Evolutionary conservation across 2,329 filamentous ascomycete species (phyloP), one percentile per base, ranked within the genome.

Genomic region (Juglanconis sp.): DNA sequence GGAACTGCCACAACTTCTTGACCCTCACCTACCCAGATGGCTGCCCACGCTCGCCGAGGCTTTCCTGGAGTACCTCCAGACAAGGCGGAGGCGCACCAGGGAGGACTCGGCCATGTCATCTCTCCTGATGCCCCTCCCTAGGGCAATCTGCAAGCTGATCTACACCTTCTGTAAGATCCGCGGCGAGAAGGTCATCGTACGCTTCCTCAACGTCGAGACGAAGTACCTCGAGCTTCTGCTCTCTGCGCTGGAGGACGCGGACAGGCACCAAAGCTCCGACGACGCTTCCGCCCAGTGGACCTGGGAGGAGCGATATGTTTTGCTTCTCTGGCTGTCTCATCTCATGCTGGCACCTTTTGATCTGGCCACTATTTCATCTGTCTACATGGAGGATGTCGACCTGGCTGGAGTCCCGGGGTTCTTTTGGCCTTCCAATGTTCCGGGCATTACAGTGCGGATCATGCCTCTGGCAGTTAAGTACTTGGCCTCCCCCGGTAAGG

Each of bases 151-250:
- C 72, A 85, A 83, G 63, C 79, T 98, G 2, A 74, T 99, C 40
- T 98, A 98, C 71, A 89, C 88, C 0, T 89, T 99, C 63, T 97
- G 92, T 81, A 99, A 99, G 75, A 89, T 98, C 54, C 86, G 95
- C 56, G 94, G 95, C 31, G 88, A 95, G 71, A 98, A 98, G 74
- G 89, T 99, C 55, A 88, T 99, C 67, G 87, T 92, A 56, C 86
- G 91, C 47, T 97, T 98, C 70, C 79, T 99, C 65, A 94, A 90
- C 71, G 96, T 95, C 65, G 95, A 98, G 72, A 89, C 92, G 1
- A 88, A 84, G 68, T 89, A 93, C 69, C 83, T 99, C 13, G 93
- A 96, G 71, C 82, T 89, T 1, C 81, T 99, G 63, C 80, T 97
- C 8, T 81, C 82, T 1, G 88, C 89, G 15, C 85, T 96, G 47